Base-by-base conservation (phyloP, 192 early-diverging fungal species). In the Dimargaris xerosporica region DNA sequence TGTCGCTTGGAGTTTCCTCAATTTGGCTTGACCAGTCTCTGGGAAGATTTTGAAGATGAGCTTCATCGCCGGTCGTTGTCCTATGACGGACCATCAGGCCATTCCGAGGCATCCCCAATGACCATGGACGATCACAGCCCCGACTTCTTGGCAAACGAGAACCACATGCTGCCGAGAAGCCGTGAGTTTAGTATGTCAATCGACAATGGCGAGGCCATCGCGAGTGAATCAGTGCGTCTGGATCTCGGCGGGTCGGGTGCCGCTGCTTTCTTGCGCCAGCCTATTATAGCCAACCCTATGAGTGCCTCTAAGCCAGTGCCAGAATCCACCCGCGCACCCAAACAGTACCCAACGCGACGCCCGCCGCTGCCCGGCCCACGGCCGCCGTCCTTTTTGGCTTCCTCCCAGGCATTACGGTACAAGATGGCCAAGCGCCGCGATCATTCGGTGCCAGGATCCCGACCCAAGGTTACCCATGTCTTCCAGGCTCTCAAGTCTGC, bases 21-120 rank as follows among this genome's bases (percentile, higher is more conserved):
- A 19, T 31, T 12, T 60, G n/a, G 13, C 5, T 44, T 44, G 16
- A 60, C 39, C 19, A 60, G 58, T 43, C 43, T 60, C n/a, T 60
- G 39, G 58, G 58, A 60, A 19, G 58, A 60, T 34, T 34, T 60
- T n/a, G 13, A 60, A 30, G 58, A 60, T 17, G 58, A 60, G 43
- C 58, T 60, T n/a, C 58, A 60, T 30, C 58, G 58, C n/a, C 58
- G 58, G 7, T 60, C 58, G 39, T 5, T 26, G 5, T 44, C 19
- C 34, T 7, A 39, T 39, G 34, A 39, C 34, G 7, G 34, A 7
- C 34, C 34, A 39, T 7, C 34, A 5, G 19, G 58, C 31, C 43
- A 21, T 44, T 4, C 17, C n/a, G 16, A n/a, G 19, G 26, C 16
- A 41, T 13, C 21, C 34, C n/a, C 34, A 60, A 60, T 21, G 13